These are phyloP conservation scores for Eurotiales sp. DNA, from an alignment of 2,329 filamentous ascomycete species.

Conservation along the genomic window DNA sequence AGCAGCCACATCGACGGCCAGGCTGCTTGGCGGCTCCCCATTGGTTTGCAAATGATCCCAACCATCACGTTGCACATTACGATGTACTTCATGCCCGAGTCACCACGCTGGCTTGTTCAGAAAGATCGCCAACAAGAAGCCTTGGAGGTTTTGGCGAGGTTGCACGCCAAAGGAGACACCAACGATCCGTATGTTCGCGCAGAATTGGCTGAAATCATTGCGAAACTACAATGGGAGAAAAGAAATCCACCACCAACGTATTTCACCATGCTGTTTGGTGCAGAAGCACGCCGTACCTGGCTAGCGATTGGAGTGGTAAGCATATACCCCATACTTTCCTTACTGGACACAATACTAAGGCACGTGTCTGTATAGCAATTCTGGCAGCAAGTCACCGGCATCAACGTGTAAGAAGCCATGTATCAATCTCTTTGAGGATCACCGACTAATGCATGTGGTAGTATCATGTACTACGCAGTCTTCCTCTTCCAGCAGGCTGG, in stretches of 20 bases:
- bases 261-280: conserved; percentile 18
- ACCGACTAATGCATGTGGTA: neutral
- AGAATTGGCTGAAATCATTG: conserved; percentile 14
- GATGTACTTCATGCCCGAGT: conserved; percentile 27
- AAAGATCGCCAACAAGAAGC: conserved; percentile 15
- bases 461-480: conserved; percentile 29
- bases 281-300: conserved; percentile 20
- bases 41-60: conserved; percentile 45
- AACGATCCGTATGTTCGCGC: conserved; percentile 20
- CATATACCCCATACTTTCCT: neutral
- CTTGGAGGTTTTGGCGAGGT: conserved; percentile 12
- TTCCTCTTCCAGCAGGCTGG: conserved; percentile 29
- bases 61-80: conserved; percentile 31
- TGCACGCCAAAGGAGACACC: conserved; percentile 17
- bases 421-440: neutral
- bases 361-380: conserved; percentile 18
- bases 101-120: conserved; percentile 11
- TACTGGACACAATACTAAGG: too few relatives aligned
- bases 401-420: conserved; percentile 19
- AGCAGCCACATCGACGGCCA: conserved; percentile 7
- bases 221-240: conserved; percentile 15
- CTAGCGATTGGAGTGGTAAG: conserved; percentile 23
- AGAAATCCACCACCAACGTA: conserved; percentile 19
- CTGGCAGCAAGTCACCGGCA: conserved; percentile 22
- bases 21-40: conserved; percentile 36